These are phyloP conservation scores for Epichloe sibirici DNA, from an alignment of 2,329 filamentous ascomycete genomes.

Conservation along the genomic window DNA sequence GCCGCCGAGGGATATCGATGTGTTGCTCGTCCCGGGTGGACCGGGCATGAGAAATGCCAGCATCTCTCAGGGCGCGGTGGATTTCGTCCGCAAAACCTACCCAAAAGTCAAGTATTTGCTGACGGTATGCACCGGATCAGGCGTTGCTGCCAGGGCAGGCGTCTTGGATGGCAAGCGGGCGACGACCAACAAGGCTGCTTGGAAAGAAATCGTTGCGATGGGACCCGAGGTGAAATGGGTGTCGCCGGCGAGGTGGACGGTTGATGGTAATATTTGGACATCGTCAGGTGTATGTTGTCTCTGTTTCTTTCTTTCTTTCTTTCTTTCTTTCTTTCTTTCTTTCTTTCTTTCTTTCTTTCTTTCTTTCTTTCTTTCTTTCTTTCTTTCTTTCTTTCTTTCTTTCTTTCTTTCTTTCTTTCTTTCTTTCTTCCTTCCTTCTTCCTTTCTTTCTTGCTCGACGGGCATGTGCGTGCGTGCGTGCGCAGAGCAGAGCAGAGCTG, in stretches of 20 bases:
- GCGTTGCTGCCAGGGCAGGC: slow-evolving; percentile 43
- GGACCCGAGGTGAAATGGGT: slow-evolving; percentile 45
- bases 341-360: neutral
- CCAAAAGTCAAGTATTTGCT: slow-evolving; percentile 43
- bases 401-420: neutral
- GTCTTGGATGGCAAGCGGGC: slow-evolving; percentile 46
- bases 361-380: neutral
- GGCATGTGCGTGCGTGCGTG: neutral
- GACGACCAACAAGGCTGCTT: slow-evolving; percentile 53
- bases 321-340: neutral
- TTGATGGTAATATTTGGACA: slow-evolving; percentile 53
- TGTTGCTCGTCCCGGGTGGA: slow-evolving; percentile 53
- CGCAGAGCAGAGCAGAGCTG: neutral
- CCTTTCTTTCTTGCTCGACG: neutral
- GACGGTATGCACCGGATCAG: slow-evolving; percentile 53
- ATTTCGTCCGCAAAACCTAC: slow-evolving; percentile 28
- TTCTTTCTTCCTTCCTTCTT: neutral
- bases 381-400: neutral
- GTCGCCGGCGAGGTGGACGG: slow-evolving; percentile 47
- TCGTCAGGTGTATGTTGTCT: slow-evolving; percentile 36
- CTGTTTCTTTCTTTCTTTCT: neutral
- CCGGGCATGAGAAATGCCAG: slow-evolving; percentile 26
- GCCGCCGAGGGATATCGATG: slow-evolving; percentile 33
- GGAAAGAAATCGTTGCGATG: slow-evolving; percentile 30
- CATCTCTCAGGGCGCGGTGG: slow-evolving; percentile 22